phyloP scores from a whole-genome alignment of 495 filamentous ascomycete genomes.

The Penicillium mononematosum region DNA sequence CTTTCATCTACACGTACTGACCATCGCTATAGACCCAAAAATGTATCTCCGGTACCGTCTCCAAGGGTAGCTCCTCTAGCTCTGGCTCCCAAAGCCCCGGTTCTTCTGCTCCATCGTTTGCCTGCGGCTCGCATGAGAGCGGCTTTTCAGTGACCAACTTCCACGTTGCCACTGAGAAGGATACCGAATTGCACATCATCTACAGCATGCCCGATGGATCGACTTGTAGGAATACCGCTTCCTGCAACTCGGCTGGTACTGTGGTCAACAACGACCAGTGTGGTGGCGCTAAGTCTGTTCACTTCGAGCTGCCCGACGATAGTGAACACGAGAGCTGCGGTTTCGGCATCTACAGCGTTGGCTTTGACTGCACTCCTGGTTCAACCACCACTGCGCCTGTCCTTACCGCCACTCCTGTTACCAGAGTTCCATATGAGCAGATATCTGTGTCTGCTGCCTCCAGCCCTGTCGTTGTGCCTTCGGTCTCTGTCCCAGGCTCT shows the following conservation, averaged over 20 bases:
- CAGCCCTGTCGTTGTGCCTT: neutral
- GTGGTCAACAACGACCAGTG: conserved; percentile 80
- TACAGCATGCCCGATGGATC: conserved; percentile 79
- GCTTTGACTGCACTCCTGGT: conserved; percentile 72
- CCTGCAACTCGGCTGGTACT: conserved; percentile 63
- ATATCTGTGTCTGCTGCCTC: conserved; percentile 11
- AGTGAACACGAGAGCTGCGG: conserved; percentile 55
- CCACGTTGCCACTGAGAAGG: conserved; percentile 67
- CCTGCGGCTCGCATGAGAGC: conserved; percentile 47
- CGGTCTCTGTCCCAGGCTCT: neutral
- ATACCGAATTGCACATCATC: conserved; percentile 76
- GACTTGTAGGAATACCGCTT: conserved; percentile 69
- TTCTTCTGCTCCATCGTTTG: conserved; percentile 55
- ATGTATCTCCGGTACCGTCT: conserved; percentile 26
- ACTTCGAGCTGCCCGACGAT: conserved; percentile 67
- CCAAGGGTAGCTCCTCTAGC: conserved; percentile 20
- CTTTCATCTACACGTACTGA: conserved; percentile 4
- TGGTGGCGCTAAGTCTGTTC: conserved; percentile 81
- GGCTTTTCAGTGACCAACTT: conserved; percentile 74
- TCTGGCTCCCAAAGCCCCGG: neutral
- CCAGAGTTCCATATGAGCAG: conserved; percentile 5
- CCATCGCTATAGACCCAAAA: conserved; percentile 23
- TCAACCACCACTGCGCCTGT: conserved; percentile 27
- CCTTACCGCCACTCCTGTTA: conserved; percentile 9
- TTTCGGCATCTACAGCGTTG: conserved; percentile 72